These are phyloP conservation scores for Euclidium syriacum DNA, from an alignment of 345 rosid species.

Conservation along the genomic window DNA sequence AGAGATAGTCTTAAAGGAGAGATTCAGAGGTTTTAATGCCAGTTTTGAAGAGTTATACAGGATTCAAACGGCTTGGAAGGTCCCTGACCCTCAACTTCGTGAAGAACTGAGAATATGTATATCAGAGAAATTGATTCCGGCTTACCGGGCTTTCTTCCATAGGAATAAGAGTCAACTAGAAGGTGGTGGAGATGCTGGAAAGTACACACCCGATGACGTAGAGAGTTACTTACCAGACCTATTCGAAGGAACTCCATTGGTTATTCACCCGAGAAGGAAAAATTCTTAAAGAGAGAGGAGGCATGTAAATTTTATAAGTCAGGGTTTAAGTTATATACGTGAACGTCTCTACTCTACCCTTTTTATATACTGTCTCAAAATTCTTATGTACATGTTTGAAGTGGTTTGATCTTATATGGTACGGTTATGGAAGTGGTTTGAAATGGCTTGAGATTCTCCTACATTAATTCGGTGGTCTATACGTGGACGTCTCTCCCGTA, in stretches of 20 bases:
- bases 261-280: conserved; percentile 77
- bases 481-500: too few relatives aligned
- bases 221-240: conserved; percentile 72
- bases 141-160: conserved; percentile 82
- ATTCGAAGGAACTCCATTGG: conserved; percentile 80
- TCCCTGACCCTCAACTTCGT: conserved; percentile 89
- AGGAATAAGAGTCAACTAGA: conserved; percentile 81
- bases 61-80: conserved; percentile 92
- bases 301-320: conserved; percentile 17
- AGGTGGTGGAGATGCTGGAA: conserved; percentile 78
- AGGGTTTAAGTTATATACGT: too few relatives aligned
- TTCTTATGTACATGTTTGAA: conserved; percentile 60
- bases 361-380: conserved; percentile 39
- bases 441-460: too few relatives aligned
- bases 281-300: conserved; percentile 41
- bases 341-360: conserved; percentile 18
- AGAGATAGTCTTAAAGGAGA: conserved; percentile 72
- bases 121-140: conserved; percentile 82
- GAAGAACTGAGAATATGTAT: conserved; percentile 92
- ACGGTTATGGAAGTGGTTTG: too few relatives aligned
- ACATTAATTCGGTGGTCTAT: too few relatives aligned
- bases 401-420: too few relatives aligned
- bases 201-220: conserved; percentile 90
- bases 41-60: conserved; percentile 88
- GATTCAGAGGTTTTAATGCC: conserved; percentile 79